Base-by-base conservation (phyloP, 2,329 filamentous ascomycete species). In the Monosporascus cannonballus region DNA sequence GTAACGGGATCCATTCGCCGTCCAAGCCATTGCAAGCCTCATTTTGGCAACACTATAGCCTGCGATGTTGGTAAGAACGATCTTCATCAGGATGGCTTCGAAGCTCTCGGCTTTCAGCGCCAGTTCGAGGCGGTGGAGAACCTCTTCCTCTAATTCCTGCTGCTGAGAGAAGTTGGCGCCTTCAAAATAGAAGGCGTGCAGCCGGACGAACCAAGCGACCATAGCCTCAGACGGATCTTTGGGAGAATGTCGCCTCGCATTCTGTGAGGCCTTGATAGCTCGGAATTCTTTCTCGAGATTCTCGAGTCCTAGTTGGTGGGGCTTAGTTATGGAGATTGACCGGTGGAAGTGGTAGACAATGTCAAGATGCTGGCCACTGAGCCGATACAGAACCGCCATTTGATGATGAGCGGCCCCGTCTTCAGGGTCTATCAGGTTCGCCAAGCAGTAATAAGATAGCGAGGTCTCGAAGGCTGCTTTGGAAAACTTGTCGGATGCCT, bases 311-410 rank as follows among this genome's bases (percentile, higher is more conserved):
- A 86, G 80, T 0, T 87, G 86, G 64, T 94, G 86, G 4, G 91
- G 90, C 41, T 85, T 77, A 50, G 84, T 78, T 34, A 90, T 85
- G 8, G 85, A 85, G 60, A 94, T 79, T 17, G 92, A 86, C 57
- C 92, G 86, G 66, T 96, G 94, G 41, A 97, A 83, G 68, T 96
- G 85, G 69, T 96, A 97, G 30, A 95, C 86, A 9, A 90, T 86
- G 56, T 90, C 84, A 49, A 97, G 80, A 66, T 95, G 88, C 60
- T 93, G 87, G 53, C 80, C 81, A 61, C 92, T 84, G 50, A 87
- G 85, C 47, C 90, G 80, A 54, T 87, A 86, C 54, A 97, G 86
- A 37, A 97, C 89, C 37, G 89, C 92, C 68, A 94, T 84, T 69
- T 97, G 94, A 64, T 99, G 93, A 64, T 95, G 88, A 17, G 90